These are phyloP conservation scores for Blastomyces emzantsi DNA, from an alignment of 2,329 filamentous ascomycete species.

Conservation along the genomic window DNA sequence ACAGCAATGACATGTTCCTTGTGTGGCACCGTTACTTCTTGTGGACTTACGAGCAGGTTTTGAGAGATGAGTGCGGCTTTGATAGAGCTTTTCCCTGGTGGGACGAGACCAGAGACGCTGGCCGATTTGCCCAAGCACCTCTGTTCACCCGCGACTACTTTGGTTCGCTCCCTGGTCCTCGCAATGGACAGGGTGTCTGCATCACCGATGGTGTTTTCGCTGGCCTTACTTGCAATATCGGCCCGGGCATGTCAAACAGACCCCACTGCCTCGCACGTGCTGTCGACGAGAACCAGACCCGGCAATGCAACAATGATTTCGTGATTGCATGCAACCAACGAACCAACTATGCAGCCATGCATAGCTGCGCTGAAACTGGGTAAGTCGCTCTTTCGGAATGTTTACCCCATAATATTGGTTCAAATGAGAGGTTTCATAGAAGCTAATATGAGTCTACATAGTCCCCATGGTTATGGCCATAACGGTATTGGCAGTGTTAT, in stretches of 20 bases:
- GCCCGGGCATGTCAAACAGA: neutral
- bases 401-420: neutral
- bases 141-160: constrained; percentile 8
- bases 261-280: constrained; percentile 7
- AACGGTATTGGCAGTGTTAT: constrained; percentile 8
- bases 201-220: constrained; percentile 8
- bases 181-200: constrained; percentile 3
- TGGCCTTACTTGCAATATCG: constrained; percentile 9
- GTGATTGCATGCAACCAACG: constrained; percentile 3
- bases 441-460: neutral
- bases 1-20: constrained; percentile 4
- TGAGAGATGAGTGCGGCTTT: constrained; percentile 17
- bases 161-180: constrained; percentile 3
- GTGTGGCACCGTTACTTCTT: constrained; percentile 12
- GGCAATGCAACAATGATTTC: constrained; percentile 2
- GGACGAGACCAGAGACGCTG: constrained; percentile 10
- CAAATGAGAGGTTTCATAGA: neutral
- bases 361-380: constrained; percentile 8
- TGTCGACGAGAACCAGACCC: constrained; percentile 1
- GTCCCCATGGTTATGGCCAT: constrained; percentile 7
- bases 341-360: neutral
- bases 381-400: neutral
- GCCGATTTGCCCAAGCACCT: constrained; percentile 7
- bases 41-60: constrained; percentile 16
- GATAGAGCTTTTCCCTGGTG: constrained; percentile 5